Base-by-base conservation (phyloP, 1,139 yeast species). In the Pneumocystis canis region DNA sequence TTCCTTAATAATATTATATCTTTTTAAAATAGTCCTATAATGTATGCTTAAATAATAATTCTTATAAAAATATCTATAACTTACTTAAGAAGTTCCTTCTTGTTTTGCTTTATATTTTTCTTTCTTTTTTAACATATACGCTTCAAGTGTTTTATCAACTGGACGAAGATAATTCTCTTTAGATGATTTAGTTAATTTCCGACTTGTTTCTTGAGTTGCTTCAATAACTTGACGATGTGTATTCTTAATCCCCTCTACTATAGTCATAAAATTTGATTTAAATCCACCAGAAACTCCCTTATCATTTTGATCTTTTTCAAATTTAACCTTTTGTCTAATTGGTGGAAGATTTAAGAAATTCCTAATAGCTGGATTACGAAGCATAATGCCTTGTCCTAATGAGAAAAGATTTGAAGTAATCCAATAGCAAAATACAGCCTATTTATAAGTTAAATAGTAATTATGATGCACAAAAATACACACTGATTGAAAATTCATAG, bases 381-480 rank as follows among this genome's bases (percentile, higher is more conserved):
- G 61, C 41, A 65, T 56, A 25, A 63, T 41, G 2, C 65, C 65
- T 37, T 65, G 66, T 16, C 61, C 30, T 11, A 63, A 28, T 28
- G 64, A 58, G 30, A 65, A 65, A 25, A 63, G 25, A 11, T 63
- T 59, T 28, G 62, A 62, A 35, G 66, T 62, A 31, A 65, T 35
- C 66, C 66, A 65, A 35, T 63, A 65, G 28, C 63, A 63, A 35
- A 65, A 65, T 35, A 65, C 58, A 30, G 66, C 66, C 90, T 97
- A 18, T 82, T 65, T 87, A 80, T 0, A 96, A 87, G 68, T 83
- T 81, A 16, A 84, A 63, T 96, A 88, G 72, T 89, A 89, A 58
- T 86, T 83, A 6, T 94, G 85, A 74, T 92, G 88, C 72, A 89
- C 90, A 63, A 89, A 78, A 68, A 89, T 85, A 53, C 89, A 89